phyloP scores from a whole-genome alignment of 257 asterid species.

The Voacanga thouarsii region DNA sequence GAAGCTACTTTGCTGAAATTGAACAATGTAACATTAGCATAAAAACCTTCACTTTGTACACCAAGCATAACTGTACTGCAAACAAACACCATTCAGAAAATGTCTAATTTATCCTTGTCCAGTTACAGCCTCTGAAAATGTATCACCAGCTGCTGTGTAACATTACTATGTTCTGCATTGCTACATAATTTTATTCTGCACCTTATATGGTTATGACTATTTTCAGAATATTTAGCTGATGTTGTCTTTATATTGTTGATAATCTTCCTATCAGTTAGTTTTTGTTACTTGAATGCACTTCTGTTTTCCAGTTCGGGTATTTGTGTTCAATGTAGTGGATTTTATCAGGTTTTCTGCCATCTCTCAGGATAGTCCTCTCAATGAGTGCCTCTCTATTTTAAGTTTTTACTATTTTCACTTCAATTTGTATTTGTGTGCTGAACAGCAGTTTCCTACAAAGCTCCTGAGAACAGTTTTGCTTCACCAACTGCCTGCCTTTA shows the following conservation, averaged over 20 bases:
- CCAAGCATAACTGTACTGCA: too few species aligned
- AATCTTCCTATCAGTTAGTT: neutral
- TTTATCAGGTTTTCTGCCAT: neutral
- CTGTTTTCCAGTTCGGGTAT: neutral
- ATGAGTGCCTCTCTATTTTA: neutral
- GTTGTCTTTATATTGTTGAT: neutral
- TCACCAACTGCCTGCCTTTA: neutral
- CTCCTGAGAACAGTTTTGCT: neutral
- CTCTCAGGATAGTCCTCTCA: neutral
- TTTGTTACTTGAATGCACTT: neutral
- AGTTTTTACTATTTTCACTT: neutral
- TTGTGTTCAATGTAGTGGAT: neutral
- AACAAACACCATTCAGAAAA: too few species aligned
- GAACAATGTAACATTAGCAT: too few species aligned
- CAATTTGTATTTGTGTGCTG: neutral
- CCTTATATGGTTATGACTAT: neutral
- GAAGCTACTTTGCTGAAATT: too few species aligned
- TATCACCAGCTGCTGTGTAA: too few species aligned
- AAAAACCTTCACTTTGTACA: too few species aligned
- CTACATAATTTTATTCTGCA: neutral
- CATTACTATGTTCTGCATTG: neutral
- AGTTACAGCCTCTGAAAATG: too few species aligned
- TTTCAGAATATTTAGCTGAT: neutral
- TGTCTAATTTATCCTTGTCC: too few species aligned
- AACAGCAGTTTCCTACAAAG: neutral